Conservation (phyloP, 2,329 filamentous ascomycete genomes). For the Macrophomina pseudophaseolina region DNA sequence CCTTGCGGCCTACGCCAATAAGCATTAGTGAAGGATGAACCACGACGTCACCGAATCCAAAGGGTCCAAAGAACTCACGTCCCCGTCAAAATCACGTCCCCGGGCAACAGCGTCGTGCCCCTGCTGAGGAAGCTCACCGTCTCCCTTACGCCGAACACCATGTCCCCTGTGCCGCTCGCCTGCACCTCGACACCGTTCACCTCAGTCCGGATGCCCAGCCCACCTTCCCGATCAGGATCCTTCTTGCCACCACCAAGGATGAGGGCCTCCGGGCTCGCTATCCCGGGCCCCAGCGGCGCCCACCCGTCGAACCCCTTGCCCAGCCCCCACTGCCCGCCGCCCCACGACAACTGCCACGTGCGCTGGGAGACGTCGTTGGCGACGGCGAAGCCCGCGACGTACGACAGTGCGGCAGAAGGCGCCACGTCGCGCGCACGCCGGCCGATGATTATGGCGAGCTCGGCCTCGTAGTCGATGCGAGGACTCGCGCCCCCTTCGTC, state of each 20-base stretch:
- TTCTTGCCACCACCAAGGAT: not conserved
- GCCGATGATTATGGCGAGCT: conserved; percentile 75
- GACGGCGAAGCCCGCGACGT: conserved; percentile 59
- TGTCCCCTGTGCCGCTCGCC: conserved; percentile 18
- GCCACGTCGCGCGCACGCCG: conserved; percentile 67
- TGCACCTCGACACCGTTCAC: conserved; percentile 21
- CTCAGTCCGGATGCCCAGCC: conserved; percentile 12
- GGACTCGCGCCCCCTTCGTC: conserved; percentile 41
- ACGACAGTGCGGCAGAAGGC: not conserved
- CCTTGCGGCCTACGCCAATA: conserved; percentile 11
- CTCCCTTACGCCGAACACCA: conserved; percentile 23
- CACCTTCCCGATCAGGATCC: not conserved
- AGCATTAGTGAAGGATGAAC: too few relatives aligned
- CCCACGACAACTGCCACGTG: conserved; percentile 53
- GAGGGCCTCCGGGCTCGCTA: conserved; percentile 33
- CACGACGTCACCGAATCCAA: not conserved
- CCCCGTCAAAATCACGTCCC: conserved; percentile 24
- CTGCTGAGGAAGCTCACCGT: conserved; percentile 15
- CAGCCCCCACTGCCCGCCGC: conserved; percentile 47
- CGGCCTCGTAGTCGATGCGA: conserved; percentile 78
- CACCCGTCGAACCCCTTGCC: conserved; percentile 53
- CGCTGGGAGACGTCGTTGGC: conserved; percentile 68
- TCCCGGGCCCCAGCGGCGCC: conserved; percentile 50
- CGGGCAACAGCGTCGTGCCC: conserved; percentile 9
- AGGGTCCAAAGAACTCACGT: not conserved